Percentiles rank a stretch among this genome's conserved stretches.
phyloP scores from a whole-genome alignment of 352 stramenopile species.

The Pythium rishiriense region DNA sequence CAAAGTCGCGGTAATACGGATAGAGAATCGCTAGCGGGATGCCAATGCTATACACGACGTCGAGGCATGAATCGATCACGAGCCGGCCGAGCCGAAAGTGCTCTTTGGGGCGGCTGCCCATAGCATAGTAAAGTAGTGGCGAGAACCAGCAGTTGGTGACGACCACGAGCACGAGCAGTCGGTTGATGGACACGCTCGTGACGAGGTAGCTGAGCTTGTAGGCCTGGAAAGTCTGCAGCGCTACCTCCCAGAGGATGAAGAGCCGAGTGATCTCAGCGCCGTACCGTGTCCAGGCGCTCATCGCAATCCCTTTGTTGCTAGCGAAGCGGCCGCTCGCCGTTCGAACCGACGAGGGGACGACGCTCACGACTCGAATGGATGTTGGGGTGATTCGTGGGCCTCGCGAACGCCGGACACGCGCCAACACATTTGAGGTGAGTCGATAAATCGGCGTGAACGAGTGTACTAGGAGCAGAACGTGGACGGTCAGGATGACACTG shows the following conservation, averaged over 20 bases:
- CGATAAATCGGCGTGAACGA: background rate
- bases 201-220: slow-evolving; percentile 29
- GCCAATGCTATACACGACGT: slow-evolving; percentile 20
- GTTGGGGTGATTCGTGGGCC: background rate
- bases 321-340: background rate
- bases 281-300: background rate
- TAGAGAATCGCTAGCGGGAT: slow-evolving; percentile 21
- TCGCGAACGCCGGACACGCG: background rate
- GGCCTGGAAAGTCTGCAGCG: slow-evolving; percentile 31
- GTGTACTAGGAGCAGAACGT: background rate
- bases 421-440: background rate
- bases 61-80: slow-evolving; percentile 17
- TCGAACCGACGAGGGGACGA: background rate
- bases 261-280: slow-evolving; percentile 4
- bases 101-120: background rate
- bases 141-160: slow-evolving; percentile 33
- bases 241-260: slow-evolving; percentile 20
- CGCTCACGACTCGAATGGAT: too few relatives aligned
- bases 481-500: background rate
- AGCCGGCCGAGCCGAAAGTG: slow-evolving; percentile 14
- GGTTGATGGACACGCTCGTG: slow-evolving; percentile 25
- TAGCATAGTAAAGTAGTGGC: slow-evolving; percentile 19
- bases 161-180: slow-evolving; percentile 11
- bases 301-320: background rate
- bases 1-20: slow-evolving; percentile 15